Percentiles rank a stretch among this genome's conserved stretches.
Conservation (phyloP, 352 stramenopile species). For the Globisporangium nodosum region DNA sequence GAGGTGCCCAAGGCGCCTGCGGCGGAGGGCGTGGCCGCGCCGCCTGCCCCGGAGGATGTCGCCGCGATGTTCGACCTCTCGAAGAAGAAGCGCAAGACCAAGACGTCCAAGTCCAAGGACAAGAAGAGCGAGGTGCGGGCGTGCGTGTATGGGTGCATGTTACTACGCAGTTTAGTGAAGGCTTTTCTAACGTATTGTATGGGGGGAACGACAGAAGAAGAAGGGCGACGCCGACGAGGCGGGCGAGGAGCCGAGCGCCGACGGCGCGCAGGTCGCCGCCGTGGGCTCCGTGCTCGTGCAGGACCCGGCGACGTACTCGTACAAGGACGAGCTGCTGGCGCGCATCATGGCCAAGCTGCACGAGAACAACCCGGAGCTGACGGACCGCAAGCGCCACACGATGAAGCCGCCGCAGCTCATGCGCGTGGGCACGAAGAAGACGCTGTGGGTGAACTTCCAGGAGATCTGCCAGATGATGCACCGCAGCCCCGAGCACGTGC, state of each 20-base stretch:
- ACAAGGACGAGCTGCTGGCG: slow-evolving; percentile 93
- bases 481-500: slow-evolving; percentile 97
- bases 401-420: slow-evolving; percentile 90
- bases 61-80: slow-evolving; percentile 88
- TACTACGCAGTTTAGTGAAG: background rate
- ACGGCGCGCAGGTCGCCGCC: slow-evolving; percentile 12
- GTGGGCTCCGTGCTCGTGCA: slow-evolving; percentile 62
- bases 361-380: slow-evolving; percentile 95
- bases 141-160: slow-evolving; percentile 14
- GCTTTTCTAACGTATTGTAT: too few species aligned
- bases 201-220: slow-evolving; percentile 38
- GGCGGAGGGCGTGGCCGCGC: slow-evolving; percentile 15
- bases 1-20: slow-evolving; percentile 26
- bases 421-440: slow-evolving; percentile 96
- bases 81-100: slow-evolving; percentile 92
- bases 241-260: slow-evolving; percentile 18
- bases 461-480: slow-evolving; percentile 99
- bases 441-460: slow-evolving; percentile 99
- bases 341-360: slow-evolving; percentile 93
- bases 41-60: slow-evolving; percentile 77
- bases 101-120: slow-evolving; percentile 90
- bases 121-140: slow-evolving; percentile 83
- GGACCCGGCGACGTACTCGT: slow-evolving; percentile 92
- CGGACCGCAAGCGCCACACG: slow-evolving; percentile 92
- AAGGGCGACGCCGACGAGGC: slow-evolving; percentile 28